Percentiles rank a stretch among this genome's conserved stretches.
Conservation (phyloP, 306 rosid species). For the Vigna trinervia region DNA sequence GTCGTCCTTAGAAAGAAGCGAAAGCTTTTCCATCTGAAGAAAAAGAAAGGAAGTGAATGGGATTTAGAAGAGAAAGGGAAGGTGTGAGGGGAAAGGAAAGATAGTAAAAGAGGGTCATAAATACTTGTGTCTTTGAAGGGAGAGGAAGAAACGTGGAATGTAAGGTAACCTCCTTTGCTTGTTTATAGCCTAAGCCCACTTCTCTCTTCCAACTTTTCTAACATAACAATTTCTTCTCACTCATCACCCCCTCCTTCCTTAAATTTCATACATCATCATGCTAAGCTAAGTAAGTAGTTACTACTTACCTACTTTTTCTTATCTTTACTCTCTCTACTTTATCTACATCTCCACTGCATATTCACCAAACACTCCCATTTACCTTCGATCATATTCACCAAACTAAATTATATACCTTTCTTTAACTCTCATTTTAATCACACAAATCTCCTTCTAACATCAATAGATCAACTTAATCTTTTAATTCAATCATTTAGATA, state of each 20-base stretch:
- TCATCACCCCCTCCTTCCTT: background rate
- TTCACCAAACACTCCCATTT: background rate
- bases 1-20: constrained; percentile 48
- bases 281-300: background rate
- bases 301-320: background rate
- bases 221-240: constrained; percentile 33
- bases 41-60: background rate
- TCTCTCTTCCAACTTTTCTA: constrained; percentile 40
- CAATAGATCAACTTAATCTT: too few relatives aligned
- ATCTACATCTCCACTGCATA: background rate
- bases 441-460: too few relatives aligned
- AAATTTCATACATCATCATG: constrained; percentile 40
- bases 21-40: constrained; percentile 57
- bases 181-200: constrained; percentile 55
- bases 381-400: background rate
- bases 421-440: too few relatives aligned
- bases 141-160: constrained; percentile 78
- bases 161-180: constrained; percentile 69
- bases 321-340: constrained; percentile 2
- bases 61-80: constrained; percentile 37
- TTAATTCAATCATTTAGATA: too few relatives aligned
- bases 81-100: constrained; percentile 42
- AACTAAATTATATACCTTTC: background rate
- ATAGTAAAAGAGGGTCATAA: constrained; percentile 60
- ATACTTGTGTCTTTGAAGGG: constrained; percentile 53